Base-by-base conservation (phyloP, 805 yeast genomes). In the Yamadazyma laniorum region DNA sequence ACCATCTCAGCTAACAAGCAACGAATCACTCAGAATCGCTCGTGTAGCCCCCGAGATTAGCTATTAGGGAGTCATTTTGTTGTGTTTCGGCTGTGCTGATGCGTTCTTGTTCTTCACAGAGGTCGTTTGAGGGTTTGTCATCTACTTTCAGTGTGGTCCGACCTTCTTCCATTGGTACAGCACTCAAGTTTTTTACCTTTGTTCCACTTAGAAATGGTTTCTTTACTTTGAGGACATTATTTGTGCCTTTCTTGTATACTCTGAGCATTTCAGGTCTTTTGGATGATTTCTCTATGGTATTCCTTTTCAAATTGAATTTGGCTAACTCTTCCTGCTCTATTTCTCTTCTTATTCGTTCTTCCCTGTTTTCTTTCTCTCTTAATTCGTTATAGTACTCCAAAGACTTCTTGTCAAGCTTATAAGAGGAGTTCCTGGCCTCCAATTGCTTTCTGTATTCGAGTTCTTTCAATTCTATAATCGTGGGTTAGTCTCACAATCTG, bases 351-450 rank as follows among this genome's bases (percentile, higher is more conserved):
- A 48, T 54, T 13, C 40, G 35, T n/a, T 47, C 47, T 37, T 39
- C 43, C 21, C 55, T 57, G 9, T 42, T 45, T 13, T 55, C 59
- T 14, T 50, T 34, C 14, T 52, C 46, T 18, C 44, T 37, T 28
- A 64, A 45, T 32, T 51, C 42, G 3, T 55, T 55, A 39, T 69
- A 72, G 38, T 59, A 71, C 14, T 51, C 45, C 18, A 66, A 51
- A 3, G 73, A 65, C 21, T 58, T 53, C 22, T 56, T 62, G 39
- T 63, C 63, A 34, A 72, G 50, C 40, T 68, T 70, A 42, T 67
- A 69, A 0, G 70, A 55, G 0, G 75, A 67, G 44, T 72, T 64
- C 18, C 55, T 50, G 2, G 52, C 47, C 25, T 61, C 62, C 18
- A 63, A 32, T 32, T 52, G 48, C 23, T 52, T 49, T 40, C 58